A percentile compares a stretch with the other conserved stretches of the same genome.
These are phyloP conservation scores for Penicillium flavigenum DNA, from an alignment of 495 filamentous ascomycete genomes.

Conservation along the genomic window DNA sequence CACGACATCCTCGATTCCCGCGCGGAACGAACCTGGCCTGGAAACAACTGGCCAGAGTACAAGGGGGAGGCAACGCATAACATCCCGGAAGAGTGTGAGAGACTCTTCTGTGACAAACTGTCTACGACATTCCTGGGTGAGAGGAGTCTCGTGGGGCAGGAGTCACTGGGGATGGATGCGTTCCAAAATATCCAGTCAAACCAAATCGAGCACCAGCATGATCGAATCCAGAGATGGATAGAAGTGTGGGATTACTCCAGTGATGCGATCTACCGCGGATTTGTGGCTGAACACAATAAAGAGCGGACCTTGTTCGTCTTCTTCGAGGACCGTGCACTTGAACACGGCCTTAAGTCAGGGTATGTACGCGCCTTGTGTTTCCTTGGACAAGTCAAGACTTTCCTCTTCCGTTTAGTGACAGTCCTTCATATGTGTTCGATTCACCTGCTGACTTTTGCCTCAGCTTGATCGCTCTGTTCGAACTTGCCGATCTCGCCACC, in stretches of 20 bases:
- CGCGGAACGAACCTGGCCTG: slow-evolving; percentile 53
- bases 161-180: slow-evolving; percentile 78
- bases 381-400: not conserved
- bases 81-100: slow-evolving; percentile 99
- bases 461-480: slow-evolving; percentile 86
- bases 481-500: slow-evolving; percentile 67
- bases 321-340: slow-evolving; percentile 68
- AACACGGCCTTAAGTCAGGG: slow-evolving; percentile 82
- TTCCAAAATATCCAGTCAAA: slow-evolving; percentile 38
- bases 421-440: not conserved
- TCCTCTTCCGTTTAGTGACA: not conserved
- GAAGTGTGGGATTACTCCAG: slow-evolving; percentile 90
- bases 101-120: slow-evolving; percentile 96
- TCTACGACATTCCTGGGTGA: slow-evolving; percentile 92
- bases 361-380: slow-evolving; percentile 45
- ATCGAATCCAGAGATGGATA: slow-evolving; percentile 56
- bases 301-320: slow-evolving; percentile 83
- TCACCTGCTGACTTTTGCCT: not conserved
- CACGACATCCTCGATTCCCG: slow-evolving; percentile 65
- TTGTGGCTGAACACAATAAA: slow-evolving; percentile 61
- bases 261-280: slow-evolving; percentile 79
- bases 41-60: slow-evolving; percentile 44
- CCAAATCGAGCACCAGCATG: slow-evolving; percentile 24
- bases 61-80: slow-evolving; percentile 88
- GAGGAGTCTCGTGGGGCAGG: slow-evolving; percentile 63